Evolutionary conservation across 2,329 filamentous ascomycete genomes (phyloP).

Genomic region (Dothideomycetes sp.): DNA sequence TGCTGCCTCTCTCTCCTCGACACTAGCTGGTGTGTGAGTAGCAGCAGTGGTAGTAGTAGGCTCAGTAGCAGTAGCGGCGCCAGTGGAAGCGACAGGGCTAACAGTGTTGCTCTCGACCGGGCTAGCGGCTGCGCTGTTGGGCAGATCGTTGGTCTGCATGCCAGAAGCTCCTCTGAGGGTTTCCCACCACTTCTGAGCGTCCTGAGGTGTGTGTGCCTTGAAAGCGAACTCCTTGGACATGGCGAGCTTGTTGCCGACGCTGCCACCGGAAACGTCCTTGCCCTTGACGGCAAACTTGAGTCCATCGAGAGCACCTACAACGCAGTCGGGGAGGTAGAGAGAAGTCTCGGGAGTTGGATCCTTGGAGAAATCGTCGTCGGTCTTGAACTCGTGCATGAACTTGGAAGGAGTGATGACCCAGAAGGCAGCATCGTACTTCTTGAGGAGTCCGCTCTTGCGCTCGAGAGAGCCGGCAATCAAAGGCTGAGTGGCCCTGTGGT

Average conservation of each 20-base stretch:
- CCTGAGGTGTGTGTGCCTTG: constrained; percentile 72
- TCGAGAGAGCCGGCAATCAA: constrained; percentile 83
- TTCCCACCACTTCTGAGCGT: constrained; percentile 79
- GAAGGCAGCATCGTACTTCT: constrained; percentile 70
- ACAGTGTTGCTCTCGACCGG: constrained; percentile 4
- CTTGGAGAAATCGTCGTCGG: constrained; percentile 63
- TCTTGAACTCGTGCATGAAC: constrained; percentile 94
- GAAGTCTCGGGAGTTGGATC: constrained; percentile 80
- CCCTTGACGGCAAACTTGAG: constrained; percentile 92
- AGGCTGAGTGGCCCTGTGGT: constrained; percentile 68
- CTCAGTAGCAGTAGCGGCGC: constrained; percentile 5
- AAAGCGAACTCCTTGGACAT: constrained; percentile 74
- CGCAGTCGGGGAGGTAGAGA: constrained; percentile 84
- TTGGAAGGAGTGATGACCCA: constrained; percentile 84
- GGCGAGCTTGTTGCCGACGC: constrained; percentile 69
- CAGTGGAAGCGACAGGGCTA: not conserved
- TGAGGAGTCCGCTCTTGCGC: constrained; percentile 81
- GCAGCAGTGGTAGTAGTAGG: constrained; percentile 5
- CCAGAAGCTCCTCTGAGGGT: constrained; percentile 57
- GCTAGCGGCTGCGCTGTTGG: constrained; percentile 23
- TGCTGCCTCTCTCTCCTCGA: constrained; percentile 16
- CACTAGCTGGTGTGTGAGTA: constrained; percentile 3
- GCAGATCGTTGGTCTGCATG: constrained; percentile 32
- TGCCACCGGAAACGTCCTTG: constrained; percentile 74
- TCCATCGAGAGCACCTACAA: constrained; percentile 61